phyloP scores from a whole-genome alignment of 768 basidiomycete species.

The Pisolithus tinctorius region DNA sequence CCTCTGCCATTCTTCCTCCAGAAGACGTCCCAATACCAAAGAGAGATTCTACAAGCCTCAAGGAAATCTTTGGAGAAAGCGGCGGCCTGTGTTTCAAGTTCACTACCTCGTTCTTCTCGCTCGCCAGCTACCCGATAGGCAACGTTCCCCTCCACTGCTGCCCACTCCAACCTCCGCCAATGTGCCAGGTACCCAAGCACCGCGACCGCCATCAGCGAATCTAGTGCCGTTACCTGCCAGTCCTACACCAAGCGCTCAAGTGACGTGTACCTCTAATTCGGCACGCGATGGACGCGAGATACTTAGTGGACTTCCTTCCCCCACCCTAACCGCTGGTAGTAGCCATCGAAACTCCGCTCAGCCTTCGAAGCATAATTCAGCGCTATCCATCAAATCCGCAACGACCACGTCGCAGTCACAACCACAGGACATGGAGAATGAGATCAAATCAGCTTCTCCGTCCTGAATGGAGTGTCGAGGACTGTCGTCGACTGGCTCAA shows the following conservation, averaged over 20 bases:
- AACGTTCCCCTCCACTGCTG: conserved; percentile 16
- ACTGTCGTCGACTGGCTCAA: conserved; percentile 89
- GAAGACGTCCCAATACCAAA: conserved; percentile 3
- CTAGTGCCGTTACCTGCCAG: conserved; percentile 18
- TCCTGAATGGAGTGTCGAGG: conserved; percentile 81
- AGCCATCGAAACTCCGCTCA: conserved; percentile 20
- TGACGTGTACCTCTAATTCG: not conserved
- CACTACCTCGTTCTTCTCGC: conserved; percentile 12
- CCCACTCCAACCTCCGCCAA: conserved; percentile 24
- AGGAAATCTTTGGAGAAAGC: conserved; percentile 13
- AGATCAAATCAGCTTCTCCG: conserved; percentile 39
- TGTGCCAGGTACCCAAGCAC: conserved; percentile 16
- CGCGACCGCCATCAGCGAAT: conserved; percentile 15
- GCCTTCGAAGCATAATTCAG: conserved; percentile 39
- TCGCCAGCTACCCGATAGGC: conserved; percentile 13
- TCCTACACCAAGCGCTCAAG: conserved; percentile 14
- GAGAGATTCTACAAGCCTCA: conserved; percentile 9
- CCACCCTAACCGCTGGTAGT: conserved; percentile 20
- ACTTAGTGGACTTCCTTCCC: conserved; percentile 25
- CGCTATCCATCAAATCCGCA: conserved; percentile 26
- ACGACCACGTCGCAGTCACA: conserved; percentile 12
- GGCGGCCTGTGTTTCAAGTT: conserved; percentile 9
- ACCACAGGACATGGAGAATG: conserved; percentile 13
- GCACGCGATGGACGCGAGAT: conserved; percentile 17
- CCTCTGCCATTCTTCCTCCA: conserved; percentile 31